Evolutionary conservation across 2,329 filamentous ascomycete species (phyloP).

Genomic region (Fusarium equiseti): DNA sequence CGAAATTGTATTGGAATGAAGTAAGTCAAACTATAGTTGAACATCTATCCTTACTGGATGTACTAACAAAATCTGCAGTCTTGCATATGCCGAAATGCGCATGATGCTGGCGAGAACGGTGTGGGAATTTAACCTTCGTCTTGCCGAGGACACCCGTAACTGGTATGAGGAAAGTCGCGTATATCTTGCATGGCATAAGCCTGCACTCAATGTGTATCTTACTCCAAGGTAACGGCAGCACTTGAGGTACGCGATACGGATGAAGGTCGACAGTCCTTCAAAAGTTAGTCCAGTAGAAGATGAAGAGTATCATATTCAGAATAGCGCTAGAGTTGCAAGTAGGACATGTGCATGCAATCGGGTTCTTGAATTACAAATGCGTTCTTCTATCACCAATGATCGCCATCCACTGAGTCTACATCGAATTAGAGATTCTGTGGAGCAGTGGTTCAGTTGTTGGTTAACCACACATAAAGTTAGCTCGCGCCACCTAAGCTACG

Average conservation of each 20-base stretch:
- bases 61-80: background rate
- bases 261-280: background rate
- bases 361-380: too few relatives aligned
- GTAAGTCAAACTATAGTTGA: background rate
- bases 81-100: slow-evolving; percentile 19
- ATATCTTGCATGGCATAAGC: slow-evolving; percentile 7
- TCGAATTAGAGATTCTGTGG: too few relatives aligned
- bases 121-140: slow-evolving; percentile 13
- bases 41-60: too few relatives aligned
- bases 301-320: accelerated
- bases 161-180: background rate
- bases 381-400: too few relatives aligned
- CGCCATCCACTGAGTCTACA: too few relatives aligned
- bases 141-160: background rate
- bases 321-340: background rate
- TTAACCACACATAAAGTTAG: too few relatives aligned
- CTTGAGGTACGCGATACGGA: too few relatives aligned
- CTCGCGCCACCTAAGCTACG: too few relatives aligned
- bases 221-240: background rate
- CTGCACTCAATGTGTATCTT: background rate
- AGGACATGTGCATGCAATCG: too few relatives aligned
- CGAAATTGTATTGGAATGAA: slow-evolving; percentile 4
- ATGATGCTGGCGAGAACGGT: slow-evolving; percentile 7
- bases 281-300: background rate
- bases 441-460: too few relatives aligned